A percentile compares a stretch with the other conserved stretches of the same genome.
phyloP scores from a whole-genome alignment of 352 stramenopile genomes.

The Pythium sp. region DNA sequence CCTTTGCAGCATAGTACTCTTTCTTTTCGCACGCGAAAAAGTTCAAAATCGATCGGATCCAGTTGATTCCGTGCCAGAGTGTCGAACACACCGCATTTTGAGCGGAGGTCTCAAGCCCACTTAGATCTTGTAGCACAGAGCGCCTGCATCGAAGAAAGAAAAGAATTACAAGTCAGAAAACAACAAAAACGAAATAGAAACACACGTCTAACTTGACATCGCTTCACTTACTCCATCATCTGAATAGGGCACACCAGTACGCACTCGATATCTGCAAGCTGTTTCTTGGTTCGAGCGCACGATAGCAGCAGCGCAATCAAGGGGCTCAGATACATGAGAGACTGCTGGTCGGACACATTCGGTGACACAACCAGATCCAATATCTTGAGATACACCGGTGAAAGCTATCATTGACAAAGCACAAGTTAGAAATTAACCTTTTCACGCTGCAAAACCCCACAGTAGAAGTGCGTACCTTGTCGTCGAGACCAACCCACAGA shows the following conservation, averaged over 20 bases:
- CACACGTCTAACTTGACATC: neutral
- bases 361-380: conserved; percentile 44
- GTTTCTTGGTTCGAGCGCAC: conserved; percentile 31
- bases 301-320: conserved; percentile 38
- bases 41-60: conserved; percentile 58
- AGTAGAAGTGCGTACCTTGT: conserved; percentile 18
- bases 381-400: conserved; percentile 43
- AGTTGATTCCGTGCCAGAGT: conserved; percentile 62
- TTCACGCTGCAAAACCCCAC: neutral
- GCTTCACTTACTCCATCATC: conserved; percentile 48
- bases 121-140: conserved; percentile 43
- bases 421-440: neutral
- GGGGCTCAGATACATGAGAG: conserved; percentile 39
- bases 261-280: conserved; percentile 37
- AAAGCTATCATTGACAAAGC: conserved; percentile 18
- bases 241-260: conserved; percentile 56
- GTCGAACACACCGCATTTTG: conserved; percentile 44
- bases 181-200: neutral
- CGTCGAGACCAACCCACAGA: conserved; percentile 36
- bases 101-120: conserved; percentile 25
- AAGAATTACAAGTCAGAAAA: neutral
- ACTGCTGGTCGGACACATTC: conserved; percentile 37
- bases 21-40: conserved; percentile 41
- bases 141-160: conserved; percentile 19
- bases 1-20: conserved; percentile 31